These are phyloP conservation scores for Bruguiera gymnorhiza DNA, from an alignment of 345 rosid genomes.

Conservation along the genomic window DNA sequence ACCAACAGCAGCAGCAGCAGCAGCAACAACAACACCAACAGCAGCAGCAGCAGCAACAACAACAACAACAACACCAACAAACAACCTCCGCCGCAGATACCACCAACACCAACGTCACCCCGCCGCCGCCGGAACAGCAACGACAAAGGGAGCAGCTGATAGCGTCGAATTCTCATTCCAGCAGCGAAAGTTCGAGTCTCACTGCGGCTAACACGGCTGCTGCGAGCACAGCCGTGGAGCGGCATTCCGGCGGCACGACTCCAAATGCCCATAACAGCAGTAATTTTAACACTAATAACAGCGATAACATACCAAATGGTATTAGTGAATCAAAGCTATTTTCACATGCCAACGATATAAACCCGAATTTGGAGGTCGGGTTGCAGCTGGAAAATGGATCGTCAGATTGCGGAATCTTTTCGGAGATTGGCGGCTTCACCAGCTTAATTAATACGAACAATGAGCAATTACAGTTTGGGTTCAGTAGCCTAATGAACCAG, in stretches of 20 bases:
- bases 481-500: slow-evolving; percentile 33
- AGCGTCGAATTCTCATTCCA: slow-evolving; percentile 49
- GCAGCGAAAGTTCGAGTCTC: slow-evolving; percentile 86
- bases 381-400: slow-evolving; percentile 46
- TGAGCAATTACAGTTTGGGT: slow-evolving; percentile 51
- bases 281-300: too few species aligned
- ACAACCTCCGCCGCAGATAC: slow-evolving; percentile 4
- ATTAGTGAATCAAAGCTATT: slow-evolving; percentile 23
- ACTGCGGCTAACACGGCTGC: slow-evolving; percentile 49
- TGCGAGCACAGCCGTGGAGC: slow-evolving; percentile 30
- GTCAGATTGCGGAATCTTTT: slow-evolving; percentile 53
- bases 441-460: slow-evolving; percentile 42
- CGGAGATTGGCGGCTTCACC: slow-evolving; percentile 62
- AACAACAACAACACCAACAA: neutral
- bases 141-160: slow-evolving; percentile 15
- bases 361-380: slow-evolving; percentile 45
- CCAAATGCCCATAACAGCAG: slow-evolving; percentile 12
- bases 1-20: slow-evolving; percentile 3
- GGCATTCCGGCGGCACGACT: slow-evolving; percentile 38
- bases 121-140: slow-evolving; percentile 7
- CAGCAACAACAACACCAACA: neutral
- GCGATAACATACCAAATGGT: neutral
- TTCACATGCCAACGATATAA: slow-evolving; percentile 5
- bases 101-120: neutral
- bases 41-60: neutral